These are phyloP conservation scores for Leptographium flavum DNA, from an alignment of 2,329 filamentous ascomycete genomes.

Conservation along the genomic window DNA sequence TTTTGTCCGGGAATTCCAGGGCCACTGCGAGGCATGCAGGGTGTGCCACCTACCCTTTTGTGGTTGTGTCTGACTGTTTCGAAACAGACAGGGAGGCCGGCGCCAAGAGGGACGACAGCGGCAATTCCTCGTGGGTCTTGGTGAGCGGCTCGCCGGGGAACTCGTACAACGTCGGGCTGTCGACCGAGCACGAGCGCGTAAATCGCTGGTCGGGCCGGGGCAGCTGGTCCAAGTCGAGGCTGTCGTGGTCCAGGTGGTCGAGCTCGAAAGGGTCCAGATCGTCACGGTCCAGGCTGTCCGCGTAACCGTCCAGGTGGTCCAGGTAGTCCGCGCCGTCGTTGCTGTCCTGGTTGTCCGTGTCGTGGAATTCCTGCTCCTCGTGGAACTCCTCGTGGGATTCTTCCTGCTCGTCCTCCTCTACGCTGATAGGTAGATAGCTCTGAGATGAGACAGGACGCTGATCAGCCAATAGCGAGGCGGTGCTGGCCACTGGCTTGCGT, in stretches of 20 bases:
- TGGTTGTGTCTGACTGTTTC: background rate
- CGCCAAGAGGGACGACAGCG: conserved; percentile 5
- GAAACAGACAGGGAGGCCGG: conserved; percentile 4
- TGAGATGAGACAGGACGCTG: conserved; percentile 12
- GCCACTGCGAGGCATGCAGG: background rate
- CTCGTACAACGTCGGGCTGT: conserved; percentile 50
- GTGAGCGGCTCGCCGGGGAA: conserved; percentile 23
- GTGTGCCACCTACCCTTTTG: conserved; percentile 1
- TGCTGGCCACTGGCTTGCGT: conserved; percentile 47
- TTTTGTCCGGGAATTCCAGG: no score
- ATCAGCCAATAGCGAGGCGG: conserved; percentile 36
- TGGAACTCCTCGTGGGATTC: background rate
- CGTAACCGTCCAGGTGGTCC: background rate
- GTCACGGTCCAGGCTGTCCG: background rate
- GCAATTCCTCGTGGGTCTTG: background rate
- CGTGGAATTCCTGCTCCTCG: background rate
- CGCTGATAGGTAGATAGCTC: background rate
- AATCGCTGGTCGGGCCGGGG: conserved; percentile 38
- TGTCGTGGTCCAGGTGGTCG: background rate
- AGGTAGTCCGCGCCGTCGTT: background rate
- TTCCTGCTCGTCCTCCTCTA: background rate
- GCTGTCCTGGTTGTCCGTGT: background rate
- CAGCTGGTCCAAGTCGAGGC: conserved; percentile 22
- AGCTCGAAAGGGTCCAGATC: background rate
- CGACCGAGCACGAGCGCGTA: conserved; percentile 38